Percentiles rank a stretch among this genome's conserved stretches.
phyloP scores from a whole-genome alignment of 805 yeast genomes.

The Brettanomyces nanus region DNA sequence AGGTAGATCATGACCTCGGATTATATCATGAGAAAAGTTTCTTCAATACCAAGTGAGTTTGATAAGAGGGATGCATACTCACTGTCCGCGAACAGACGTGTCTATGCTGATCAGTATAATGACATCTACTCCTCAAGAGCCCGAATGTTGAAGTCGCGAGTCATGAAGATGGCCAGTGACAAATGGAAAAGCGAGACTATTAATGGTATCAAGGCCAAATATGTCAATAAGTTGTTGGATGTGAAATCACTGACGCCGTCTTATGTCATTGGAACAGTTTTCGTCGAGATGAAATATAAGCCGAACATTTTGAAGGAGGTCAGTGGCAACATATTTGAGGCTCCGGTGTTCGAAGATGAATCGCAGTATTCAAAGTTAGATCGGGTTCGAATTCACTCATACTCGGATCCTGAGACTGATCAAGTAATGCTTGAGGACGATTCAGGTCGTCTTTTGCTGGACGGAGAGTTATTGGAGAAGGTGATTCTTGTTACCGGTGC shows the following conservation, averaged over 20 bases:
- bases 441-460: constrained; percentile 74
- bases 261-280: constrained; percentile 85
- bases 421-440: constrained; percentile 82
- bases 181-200: constrained; percentile 36
- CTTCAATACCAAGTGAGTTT: constrained; percentile 8
- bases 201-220: constrained; percentile 22
- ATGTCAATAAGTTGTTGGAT: constrained; percentile 48
- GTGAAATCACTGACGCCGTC: constrained; percentile 52
- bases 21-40: constrained; percentile 11
- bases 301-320: constrained; percentile 83
- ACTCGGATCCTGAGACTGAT: constrained; percentile 49
- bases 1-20: constrained; percentile 23
- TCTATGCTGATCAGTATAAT: constrained; percentile 51
- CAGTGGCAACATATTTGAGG: constrained; percentile 46
- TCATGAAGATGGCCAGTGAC: constrained; percentile 33
- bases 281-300: constrained; percentile 75
- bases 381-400: constrained; percentile 31
- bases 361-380: constrained; percentile 12
- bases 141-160: constrained; percentile 37
- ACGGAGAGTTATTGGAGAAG: constrained; percentile 51
- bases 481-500: constrained; percentile 78
- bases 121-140: constrained; percentile 47
- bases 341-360: constrained; percentile 28
- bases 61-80: constrained; percentile 7
- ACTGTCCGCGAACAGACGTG: constrained; percentile 22